These are phyloP conservation scores for Amanita subjunquillea DNA, from an alignment of 768 basidiomycete species.

Conservation along the genomic window DNA sequence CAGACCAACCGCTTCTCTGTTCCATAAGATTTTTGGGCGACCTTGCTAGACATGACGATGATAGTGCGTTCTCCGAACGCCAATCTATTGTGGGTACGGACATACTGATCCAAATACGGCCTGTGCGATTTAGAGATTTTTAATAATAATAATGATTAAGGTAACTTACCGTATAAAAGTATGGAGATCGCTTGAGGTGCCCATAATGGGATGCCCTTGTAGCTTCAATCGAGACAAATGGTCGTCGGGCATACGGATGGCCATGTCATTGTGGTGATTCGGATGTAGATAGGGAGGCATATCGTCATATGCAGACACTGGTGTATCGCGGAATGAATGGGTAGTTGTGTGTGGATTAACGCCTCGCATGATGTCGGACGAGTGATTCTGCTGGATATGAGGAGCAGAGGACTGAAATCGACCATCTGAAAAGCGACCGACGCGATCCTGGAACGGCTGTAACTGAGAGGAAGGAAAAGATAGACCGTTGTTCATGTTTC, in stretches of 20 bases:
- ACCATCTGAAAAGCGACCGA: constrained; percentile 43
- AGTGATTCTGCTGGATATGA: constrained; percentile 39
- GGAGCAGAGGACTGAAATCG: constrained; percentile 40
- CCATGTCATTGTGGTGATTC: constrained; percentile 43
- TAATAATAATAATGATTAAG: constrained; percentile 5
- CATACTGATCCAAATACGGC: constrained; percentile 79
- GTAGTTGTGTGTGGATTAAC: constrained; percentile 61
- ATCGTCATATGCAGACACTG: constrained; percentile 44
- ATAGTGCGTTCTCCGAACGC: constrained; percentile 90
- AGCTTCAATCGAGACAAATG: constrained; percentile 58
- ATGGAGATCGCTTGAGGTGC: constrained; percentile 61
- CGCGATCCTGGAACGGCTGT: constrained; percentile 50
- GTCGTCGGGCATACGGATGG: constrained; percentile 56
- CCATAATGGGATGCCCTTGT: constrained; percentile 44
- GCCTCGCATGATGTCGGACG: constrained; percentile 50
- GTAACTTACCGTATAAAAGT: constrained; percentile 63
- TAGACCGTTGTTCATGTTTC: constrained; percentile 32
- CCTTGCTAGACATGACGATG: constrained; percentile 95
- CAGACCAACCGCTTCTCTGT: constrained; percentile 76
- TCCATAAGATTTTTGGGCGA: constrained; percentile 96
- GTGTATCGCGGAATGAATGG: constrained; percentile 45
- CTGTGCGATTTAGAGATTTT: constrained; percentile 24
- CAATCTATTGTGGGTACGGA: constrained; percentile 75
- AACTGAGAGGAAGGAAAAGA: constrained; percentile 39
- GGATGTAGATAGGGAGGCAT: constrained; percentile 46